Base-by-base conservation (phyloP, 768 basidiomycete genomes). In the Paxillus rubicundulus region DNA sequence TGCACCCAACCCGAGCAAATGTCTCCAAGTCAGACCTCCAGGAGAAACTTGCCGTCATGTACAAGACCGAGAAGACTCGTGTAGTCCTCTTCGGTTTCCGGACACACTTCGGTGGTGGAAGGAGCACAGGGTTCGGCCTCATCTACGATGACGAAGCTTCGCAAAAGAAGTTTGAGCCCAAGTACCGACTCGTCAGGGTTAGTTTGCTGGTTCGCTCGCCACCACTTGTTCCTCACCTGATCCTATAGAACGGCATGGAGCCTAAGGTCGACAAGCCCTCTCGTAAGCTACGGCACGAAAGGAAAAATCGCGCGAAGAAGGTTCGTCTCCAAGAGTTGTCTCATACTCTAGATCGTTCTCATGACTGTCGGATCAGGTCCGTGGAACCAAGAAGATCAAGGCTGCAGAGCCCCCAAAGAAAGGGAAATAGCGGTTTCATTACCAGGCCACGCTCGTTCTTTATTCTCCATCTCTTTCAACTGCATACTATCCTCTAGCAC, bases 301-400 rank as follows among this genome's bases (percentile, higher is more conserved):
- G 97, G 67, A 99, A 99, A 85, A 99, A 99, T 78, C 87, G 96
- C 71, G 84, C 89, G 57, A 99, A 99, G 89, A 98, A 98, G 87
- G 95, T 92, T 43, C n/a, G 74, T 63, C 46, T 12, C 28, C 24
- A 17, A 54, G 36, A 24, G 18, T 21, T 47, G 21, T 36, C 54
- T 37, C 12, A 20, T 17, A 42, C 14, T 50, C 18, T 27, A 21
- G 21, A 37, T 49, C 44, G 5, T 13, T 38, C 59, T 63, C 47
- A 61, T 62, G 32, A 65, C 38, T 28, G 52, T 42, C 51, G 52
- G 55, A 52, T 13, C 63, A 98, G 94, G 75, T 94, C 76, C 91
- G 95, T 68, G 95, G 96, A 64, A 94, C 89, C 71, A 89, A 90
- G 80, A 98, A 98, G 82, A 57, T 76, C 77, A 98, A 97, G 86